Conservation (phyloP, 2,329 filamentous ascomycete species). For the Ceratocystiopsis minuta region DNA sequence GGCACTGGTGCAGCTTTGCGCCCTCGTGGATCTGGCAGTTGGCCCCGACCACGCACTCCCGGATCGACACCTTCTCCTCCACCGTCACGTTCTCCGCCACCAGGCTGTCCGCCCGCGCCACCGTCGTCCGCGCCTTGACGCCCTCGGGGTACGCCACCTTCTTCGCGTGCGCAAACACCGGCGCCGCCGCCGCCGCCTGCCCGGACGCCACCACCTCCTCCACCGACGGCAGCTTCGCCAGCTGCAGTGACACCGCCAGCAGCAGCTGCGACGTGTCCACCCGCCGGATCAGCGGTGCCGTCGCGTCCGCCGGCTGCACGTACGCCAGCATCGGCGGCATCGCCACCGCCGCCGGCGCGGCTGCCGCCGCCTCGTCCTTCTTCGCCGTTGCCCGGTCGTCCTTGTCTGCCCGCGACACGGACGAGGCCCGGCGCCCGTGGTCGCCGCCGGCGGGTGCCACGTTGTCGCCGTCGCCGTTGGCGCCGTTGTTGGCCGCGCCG, state of each 20-base stretch:
- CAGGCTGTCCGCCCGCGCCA: slow-evolving; percentile 65
- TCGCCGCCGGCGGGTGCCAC: background rate
- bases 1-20: slow-evolving; percentile 70
- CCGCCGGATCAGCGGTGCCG: slow-evolving; percentile 56
- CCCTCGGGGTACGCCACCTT: slow-evolving; percentile 75
- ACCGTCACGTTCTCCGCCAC: slow-evolving; percentile 80
- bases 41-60: slow-evolving; percentile 74
- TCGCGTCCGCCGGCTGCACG: slow-evolving; percentile 43
- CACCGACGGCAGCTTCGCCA: slow-evolving; percentile 65
- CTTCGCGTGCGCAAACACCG: slow-evolving; percentile 57
- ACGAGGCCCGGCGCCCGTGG: background rate
- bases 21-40: slow-evolving; percentile 75
- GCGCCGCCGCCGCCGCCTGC: slow-evolving; percentile 35
- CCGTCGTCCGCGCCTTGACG: slow-evolving; percentile 62
- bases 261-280: slow-evolving; percentile 77
- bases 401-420: background rate
- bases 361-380: slow-evolving; percentile 4
- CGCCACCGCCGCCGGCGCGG: slow-evolving; percentile 4
- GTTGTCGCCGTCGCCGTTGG: background rate
- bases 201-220: slow-evolving; percentile 46
- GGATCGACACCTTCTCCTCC: slow-evolving; percentile 79
- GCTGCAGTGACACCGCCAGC: slow-evolving; percentile 61
- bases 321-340: slow-evolving; percentile 69
- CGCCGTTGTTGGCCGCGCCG: background rate
- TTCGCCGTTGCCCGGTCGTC: background rate